These are phyloP conservation scores for Phanerodontia chrysosporium DNA, from an alignment of 768 basidiomycete species.

Conservation along the genomic window DNA sequence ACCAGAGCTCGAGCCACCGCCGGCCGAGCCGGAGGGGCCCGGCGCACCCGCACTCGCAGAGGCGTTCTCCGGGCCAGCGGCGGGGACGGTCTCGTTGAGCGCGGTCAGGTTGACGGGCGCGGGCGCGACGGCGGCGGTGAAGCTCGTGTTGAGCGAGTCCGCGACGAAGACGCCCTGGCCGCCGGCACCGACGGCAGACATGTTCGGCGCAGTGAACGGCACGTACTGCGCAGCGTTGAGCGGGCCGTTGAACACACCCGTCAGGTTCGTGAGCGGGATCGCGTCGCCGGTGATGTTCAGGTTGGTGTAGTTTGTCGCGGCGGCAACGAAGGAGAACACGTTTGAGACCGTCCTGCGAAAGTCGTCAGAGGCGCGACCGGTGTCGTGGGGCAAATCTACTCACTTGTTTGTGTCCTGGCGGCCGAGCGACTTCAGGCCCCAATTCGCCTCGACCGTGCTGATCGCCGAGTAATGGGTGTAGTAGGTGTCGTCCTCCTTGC, in stretches of 20 bases:
- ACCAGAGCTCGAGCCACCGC: neutral
- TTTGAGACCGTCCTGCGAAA: conserved; percentile 33
- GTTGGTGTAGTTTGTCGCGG: conserved; percentile 41
- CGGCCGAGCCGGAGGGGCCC: neutral
- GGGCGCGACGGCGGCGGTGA: conserved; percentile 32
- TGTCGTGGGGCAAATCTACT: conserved; percentile 1
- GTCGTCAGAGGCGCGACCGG: neutral
- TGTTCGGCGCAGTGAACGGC: conserved; percentile 43
- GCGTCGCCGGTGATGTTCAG: conserved; percentile 24
- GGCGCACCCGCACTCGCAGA: neutral
- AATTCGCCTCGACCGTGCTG: conserved; percentile 56
- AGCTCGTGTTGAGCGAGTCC: conserved; percentile 27
- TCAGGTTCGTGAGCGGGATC: conserved; percentile 35
- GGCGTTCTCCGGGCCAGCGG: neutral
- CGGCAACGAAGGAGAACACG: conserved; percentile 49
- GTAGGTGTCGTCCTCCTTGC: conserved; percentile 47
- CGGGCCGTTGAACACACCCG: conserved; percentile 39
- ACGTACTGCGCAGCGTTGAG: conserved; percentile 37
- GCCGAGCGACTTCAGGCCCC: conserved; percentile 57
- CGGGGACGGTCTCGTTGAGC: conserved; percentile 20
- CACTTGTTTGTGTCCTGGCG: conserved; percentile 51
- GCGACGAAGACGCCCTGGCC: conserved; percentile 37
- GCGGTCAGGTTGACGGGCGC: conserved; percentile 39
- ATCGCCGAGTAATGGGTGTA: conserved; percentile 61
- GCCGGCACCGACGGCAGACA: conserved; percentile 35